Percentiles rank a stretch among this genome's conserved stretches.
Evolutionary conservation across 768 basidiomycete genomes (phyloP).

Genomic region (Chalciporus pseudorubinellus): DNA sequence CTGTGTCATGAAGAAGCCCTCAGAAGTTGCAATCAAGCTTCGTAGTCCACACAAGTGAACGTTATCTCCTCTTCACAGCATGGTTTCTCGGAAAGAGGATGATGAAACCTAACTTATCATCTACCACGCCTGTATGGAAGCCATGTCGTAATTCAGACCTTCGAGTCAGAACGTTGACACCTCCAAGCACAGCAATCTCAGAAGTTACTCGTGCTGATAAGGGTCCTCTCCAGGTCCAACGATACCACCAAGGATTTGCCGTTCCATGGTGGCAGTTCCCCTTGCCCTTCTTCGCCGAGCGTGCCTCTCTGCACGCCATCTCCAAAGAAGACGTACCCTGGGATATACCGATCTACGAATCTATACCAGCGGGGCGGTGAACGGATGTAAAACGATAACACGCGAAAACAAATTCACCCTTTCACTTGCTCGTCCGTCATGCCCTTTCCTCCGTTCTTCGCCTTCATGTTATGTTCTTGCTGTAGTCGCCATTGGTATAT

Average conservation of each 20-base stretch:
- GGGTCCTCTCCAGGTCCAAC: constrained; percentile 53
- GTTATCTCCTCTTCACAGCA: background rate
- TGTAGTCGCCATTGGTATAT: constrained; percentile 88
- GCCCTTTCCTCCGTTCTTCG: constrained; percentile 76
- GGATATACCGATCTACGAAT: constrained; percentile 92
- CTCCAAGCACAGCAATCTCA: constrained; percentile 24
- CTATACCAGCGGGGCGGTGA: constrained; percentile 34
- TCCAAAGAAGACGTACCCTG: constrained; percentile 86
- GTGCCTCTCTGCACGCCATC: constrained; percentile 47
- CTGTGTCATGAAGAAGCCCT: background rate
- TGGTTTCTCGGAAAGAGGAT: background rate
- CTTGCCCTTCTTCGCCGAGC: constrained; percentile 19
- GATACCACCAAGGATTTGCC: constrained; percentile 51
- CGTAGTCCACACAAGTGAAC: background rate
- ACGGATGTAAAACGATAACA: background rate
- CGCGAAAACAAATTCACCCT: constrained; percentile 32
- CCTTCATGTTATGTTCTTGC: constrained; percentile 90
- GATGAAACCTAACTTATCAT: background rate
- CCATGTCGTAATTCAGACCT: background rate
- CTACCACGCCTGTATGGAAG: background rate
- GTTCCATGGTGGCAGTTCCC: constrained; percentile 37
- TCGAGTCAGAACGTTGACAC: background rate
- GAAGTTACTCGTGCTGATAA: constrained; percentile 42
- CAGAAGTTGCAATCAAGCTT: background rate
- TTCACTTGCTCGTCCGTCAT: constrained; percentile 85